Percentiles rank a stretch among this genome's conserved stretches.
Evolutionary conservation across 2,329 filamentous ascomycete genomes (phyloP).

Genomic region (Mycogone perniciosa): DNA sequence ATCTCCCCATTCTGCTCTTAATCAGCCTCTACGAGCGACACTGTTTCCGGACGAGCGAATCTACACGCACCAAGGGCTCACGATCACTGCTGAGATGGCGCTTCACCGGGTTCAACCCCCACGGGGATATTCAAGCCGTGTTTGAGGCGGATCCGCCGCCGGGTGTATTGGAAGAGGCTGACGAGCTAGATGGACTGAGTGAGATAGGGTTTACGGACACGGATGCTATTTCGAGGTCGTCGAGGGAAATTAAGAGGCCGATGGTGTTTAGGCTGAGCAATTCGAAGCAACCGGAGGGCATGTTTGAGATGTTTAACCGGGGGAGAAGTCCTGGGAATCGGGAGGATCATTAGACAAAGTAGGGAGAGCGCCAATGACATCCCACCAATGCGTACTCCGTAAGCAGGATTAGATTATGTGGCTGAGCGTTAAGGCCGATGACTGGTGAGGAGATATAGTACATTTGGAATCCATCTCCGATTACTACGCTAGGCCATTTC

Average conservation of each 20-base stretch:
- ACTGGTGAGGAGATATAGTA: neutral
- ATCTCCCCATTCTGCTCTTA: conserved; percentile 55
- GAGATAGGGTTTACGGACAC: conserved; percentile 29
- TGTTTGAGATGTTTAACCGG: conserved; percentile 4
- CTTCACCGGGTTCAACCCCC: conserved; percentile 47
- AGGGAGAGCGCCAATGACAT: too few species aligned
- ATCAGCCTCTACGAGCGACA: conserved; percentile 55
- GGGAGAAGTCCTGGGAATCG: neutral
- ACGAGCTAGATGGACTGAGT: conserved; percentile 27
- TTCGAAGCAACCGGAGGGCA: conserved; percentile 5
- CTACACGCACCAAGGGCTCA: conserved; percentile 34
- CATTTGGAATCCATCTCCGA: too few species aligned
- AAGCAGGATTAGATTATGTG: too few species aligned
- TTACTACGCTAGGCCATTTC: too few species aligned
- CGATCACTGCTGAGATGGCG: conserved; percentile 29
- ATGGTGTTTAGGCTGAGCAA: conserved; percentile 11
- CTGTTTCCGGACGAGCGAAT: conserved; percentile 14
- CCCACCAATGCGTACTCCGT: too few species aligned
- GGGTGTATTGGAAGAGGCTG: conserved; percentile 28
- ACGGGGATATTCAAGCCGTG: conserved; percentile 54
- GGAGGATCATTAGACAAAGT: too few species aligned
- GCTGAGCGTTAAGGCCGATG: neutral
- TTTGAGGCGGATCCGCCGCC: conserved; percentile 53
- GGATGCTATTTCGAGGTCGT: conserved; percentile 24
- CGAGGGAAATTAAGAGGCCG: conserved; percentile 18